phyloP scores from a whole-genome alignment of 805 yeast genomes.

The Candida michaelii region DNA sequence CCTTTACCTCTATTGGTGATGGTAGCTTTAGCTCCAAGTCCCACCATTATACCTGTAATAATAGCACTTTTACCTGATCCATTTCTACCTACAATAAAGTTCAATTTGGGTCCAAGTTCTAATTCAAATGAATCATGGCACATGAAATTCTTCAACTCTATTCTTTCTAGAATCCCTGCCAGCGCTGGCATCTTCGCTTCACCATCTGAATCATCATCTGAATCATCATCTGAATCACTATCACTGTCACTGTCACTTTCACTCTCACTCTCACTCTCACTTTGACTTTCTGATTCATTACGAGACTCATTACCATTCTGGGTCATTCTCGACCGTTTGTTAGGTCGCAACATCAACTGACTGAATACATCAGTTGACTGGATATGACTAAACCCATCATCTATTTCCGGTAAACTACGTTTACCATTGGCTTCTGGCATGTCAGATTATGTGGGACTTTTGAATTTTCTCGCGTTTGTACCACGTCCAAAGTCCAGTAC shows the following conservation, averaged over 20 bases:
- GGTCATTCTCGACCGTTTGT: constrained; percentile 4
- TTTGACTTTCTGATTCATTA: neutral
- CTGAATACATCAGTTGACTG: constrained; percentile 1
- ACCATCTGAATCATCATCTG: constrained; percentile 11
- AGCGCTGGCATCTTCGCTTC: constrained; percentile 23
- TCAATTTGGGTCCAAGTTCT: constrained; percentile 73
- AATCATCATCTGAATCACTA: constrained; percentile 8
- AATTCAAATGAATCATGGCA: constrained; percentile 82
- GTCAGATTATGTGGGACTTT: neutral
- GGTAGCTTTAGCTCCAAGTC: constrained; percentile 84
- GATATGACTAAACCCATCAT: neutral
- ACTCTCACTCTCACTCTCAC: too few species aligned
- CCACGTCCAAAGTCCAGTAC: neutral
- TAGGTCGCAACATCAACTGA: neutral
- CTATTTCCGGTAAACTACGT: constrained; percentile 2
- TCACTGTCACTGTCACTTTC: constrained; percentile 1
- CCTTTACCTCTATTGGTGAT: constrained; percentile 83
- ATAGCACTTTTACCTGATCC: constrained; percentile 93
- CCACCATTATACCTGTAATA: constrained; percentile 81
- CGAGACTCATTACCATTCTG: neutral
- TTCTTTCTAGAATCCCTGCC: constrained; percentile 69
- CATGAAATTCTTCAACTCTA: constrained; percentile 77
- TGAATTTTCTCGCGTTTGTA: neutral
- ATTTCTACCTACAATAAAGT: constrained; percentile 85
- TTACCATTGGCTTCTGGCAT: constrained; percentile 3